A percentile compares a stretch with the other conserved stretches of the same genome.
Evolutionary conservation across 495 filamentous ascomycete genomes (phyloP).

Genomic region (Entonaema liquescens): DNA sequence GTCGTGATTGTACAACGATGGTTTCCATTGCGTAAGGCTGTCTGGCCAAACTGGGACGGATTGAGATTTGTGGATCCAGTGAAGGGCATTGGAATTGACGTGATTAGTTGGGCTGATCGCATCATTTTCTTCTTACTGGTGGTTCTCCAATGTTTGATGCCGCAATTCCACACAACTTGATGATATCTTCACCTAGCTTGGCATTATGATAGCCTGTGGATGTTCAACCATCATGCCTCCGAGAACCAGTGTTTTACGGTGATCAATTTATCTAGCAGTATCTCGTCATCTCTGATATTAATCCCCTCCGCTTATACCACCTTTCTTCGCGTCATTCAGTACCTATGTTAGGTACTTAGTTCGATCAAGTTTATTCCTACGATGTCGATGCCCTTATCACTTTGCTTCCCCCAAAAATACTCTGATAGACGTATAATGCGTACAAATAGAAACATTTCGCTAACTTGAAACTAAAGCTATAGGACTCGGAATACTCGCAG

Average conservation of each 20-base stretch:
- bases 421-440: background rate
- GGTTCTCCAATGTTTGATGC: constrained; percentile 32
- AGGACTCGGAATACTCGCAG: too few relatives aligned
- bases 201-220: background rate
- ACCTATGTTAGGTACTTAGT: background rate
- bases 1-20: constrained; percentile 42
- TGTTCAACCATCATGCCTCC: background rate
- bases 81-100: constrained; percentile 42
- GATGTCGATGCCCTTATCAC: background rate
- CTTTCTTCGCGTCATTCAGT: background rate
- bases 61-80: constrained; percentile 45
- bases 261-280: background rate
- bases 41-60: constrained; percentile 34
- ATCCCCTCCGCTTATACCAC: constrained; percentile 8
- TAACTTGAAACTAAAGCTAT: background rate
- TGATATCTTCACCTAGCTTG: constrained; percentile 29
- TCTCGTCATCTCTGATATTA: background rate
- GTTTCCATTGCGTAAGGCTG: constrained; percentile 37
- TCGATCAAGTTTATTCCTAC: background rate
- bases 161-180: constrained; percentile 30
- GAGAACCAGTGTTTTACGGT: background rate
- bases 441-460: background rate
- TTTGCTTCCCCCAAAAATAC: background rate
- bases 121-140: constrained; percentile 36
- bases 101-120: constrained; percentile 46